A percentile compares a stretch with the other conserved stretches of the same genome.
Conservation (phyloP, 441 rosid genomes). For the Cnidoscolus chayamansa region DNA sequence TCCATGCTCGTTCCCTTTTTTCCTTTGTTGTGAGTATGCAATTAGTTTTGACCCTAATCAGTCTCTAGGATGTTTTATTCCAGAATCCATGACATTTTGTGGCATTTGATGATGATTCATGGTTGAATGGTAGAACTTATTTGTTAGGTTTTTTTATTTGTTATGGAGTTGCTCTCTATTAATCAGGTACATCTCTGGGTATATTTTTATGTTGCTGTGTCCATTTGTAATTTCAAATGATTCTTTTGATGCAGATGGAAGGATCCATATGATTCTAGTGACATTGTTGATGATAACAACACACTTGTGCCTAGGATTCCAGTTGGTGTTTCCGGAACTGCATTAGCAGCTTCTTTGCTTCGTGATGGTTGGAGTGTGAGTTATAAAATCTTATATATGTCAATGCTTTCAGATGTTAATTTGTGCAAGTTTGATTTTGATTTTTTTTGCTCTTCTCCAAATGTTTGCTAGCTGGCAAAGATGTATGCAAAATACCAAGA, state of each 20-base stretch:
- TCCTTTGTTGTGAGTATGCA: neutral
- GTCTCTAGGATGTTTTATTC: neutral
- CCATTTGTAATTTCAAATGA: conserved; percentile 4
- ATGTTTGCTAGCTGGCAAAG: conserved; percentile 66
- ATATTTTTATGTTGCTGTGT: neutral
- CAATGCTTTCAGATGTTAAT: conserved; percentile 11
- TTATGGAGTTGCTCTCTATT: neutral
- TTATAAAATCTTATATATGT: conserved; percentile 19
- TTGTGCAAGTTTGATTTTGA: no score
- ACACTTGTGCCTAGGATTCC: conserved; percentile 69
- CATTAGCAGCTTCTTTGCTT: conserved; percentile 89
- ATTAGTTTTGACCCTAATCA: neutral
- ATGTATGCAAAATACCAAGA: conserved; percentile 96
- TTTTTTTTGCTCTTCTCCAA: conserved; percentile 6
- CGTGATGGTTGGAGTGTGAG: conserved; percentile 99
- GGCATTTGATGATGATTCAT: neutral
- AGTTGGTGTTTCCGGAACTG: conserved; percentile 90
- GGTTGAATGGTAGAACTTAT: neutral
- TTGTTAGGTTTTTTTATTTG: neutral
- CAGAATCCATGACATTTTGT: no score
- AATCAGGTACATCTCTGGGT: neutral
- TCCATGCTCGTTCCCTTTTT: neutral
- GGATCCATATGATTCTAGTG: conserved; percentile 37
- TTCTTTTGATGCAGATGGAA: conserved; percentile 41
- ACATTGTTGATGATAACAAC: conserved; percentile 43